Conservation (phyloP, 768 basidiomycete genomes). For the Boletus rubropictus region DNA sequence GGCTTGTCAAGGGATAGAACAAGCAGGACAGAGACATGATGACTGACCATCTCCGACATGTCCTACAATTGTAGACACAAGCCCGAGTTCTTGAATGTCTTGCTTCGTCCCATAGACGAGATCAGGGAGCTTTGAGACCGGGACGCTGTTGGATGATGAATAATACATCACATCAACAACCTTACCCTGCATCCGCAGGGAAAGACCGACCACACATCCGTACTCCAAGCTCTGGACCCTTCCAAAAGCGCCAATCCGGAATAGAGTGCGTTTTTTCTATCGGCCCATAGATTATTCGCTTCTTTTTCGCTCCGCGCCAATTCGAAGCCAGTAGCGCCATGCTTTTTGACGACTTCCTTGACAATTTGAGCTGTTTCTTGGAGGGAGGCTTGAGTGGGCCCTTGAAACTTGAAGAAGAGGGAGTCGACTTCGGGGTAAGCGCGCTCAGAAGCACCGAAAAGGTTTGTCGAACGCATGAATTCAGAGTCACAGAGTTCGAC, state of each 20-base stretch:
- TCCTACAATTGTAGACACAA: slow-evolving; percentile 64
- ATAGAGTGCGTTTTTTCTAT: slow-evolving; percentile 62
- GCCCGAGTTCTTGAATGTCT: slow-evolving; percentile 52
- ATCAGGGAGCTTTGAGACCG: slow-evolving; percentile 58
- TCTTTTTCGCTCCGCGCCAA: slow-evolving; percentile 61
- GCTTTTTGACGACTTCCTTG: slow-evolving; percentile 49
- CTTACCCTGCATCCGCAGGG: neutral
- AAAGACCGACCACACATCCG: slow-evolving; percentile 63
- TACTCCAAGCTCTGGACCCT: slow-evolving; percentile 57
- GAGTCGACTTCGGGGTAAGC: slow-evolving; percentile 61
- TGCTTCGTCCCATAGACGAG: slow-evolving; percentile 65
- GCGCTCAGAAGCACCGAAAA: slow-evolving; percentile 45
- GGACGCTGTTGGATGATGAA: slow-evolving; percentile 38
- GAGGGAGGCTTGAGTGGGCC: slow-evolving; percentile 54
- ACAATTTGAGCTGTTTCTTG: slow-evolving; percentile 57
- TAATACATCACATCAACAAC: neutral
- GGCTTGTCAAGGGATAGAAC: neutral
- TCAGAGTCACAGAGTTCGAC: slow-evolving; percentile 75
- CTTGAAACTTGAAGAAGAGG: slow-evolving; percentile 87
- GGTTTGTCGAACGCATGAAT: slow-evolving; percentile 60
- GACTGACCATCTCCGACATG: slow-evolving; percentile 67
- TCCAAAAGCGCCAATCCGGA: slow-evolving; percentile 51
- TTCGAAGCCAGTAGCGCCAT: slow-evolving; percentile 64
- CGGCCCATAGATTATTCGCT: slow-evolving; percentile 67
- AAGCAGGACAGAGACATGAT: slow-evolving; percentile 21